Base-by-base conservation (phyloP, 2,329 filamentous ascomycete genomes). In the Daldinia sp. region DNA sequence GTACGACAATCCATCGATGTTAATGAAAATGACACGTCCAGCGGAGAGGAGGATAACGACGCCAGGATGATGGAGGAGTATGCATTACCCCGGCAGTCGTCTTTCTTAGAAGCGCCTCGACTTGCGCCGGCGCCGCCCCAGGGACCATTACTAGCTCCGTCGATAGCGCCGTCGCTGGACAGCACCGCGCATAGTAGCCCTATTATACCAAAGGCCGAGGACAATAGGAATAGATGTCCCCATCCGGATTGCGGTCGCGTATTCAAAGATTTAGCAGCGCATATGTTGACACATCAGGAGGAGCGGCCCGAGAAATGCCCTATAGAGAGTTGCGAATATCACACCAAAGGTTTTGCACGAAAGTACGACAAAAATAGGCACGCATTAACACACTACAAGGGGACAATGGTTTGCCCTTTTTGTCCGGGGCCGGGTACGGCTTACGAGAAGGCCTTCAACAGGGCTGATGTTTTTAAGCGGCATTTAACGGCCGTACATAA, bases 311-410 rank as follows among this genome's bases (percentile, higher is more conserved):
- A 97, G 76, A 97, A 97, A 81, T 97, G 94, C 79, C 94, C 94
- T 0, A 97, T 97, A 70, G 83, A 90, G 60, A 95, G 89, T 0
- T 97, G 94, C 81, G 93, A 96, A 73, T 97, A 97, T 78, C 90
- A 96, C 80, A 81, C 86, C 73, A 97, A 97, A 79, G 94, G 94
- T 3, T 97, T 97, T 74, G 93, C 94, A 9, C 86, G 94, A 71
- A 97, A 97, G 79, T 97, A 97, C 76, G 94, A 97, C 82, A 96
- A 96, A 84, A 97, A 97, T 79, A 84, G 94, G 43, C 94, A 97
- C 77, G 96, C 93, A 4, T 79, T 97, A 66, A 97, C 94, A 4
- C 94, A 97, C 77, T 97, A 97, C 85, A 97, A 97, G 80, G 94
- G 94, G 37, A 97, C 92, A 49, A 97, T 97, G 94, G 92, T 97